A percentile compares a stretch with the other conserved stretches of the same genome.
Evolutionary conservation across 768 basidiomycete genomes (phyloP).

Genomic region (Polyporus arcularius): DNA sequence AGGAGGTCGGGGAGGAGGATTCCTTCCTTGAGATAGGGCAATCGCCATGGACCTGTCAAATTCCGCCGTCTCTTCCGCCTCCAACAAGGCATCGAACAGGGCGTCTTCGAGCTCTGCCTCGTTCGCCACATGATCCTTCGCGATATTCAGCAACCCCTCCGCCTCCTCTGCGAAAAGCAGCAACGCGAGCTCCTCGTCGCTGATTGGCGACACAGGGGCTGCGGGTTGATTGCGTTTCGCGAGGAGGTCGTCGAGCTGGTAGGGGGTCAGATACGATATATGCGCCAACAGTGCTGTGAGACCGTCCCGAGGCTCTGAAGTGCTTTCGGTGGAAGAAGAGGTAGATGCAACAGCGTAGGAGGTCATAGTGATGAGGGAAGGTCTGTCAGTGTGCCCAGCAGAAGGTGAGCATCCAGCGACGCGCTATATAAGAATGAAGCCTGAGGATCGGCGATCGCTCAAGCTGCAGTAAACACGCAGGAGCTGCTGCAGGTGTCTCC

Average conservation of each 20-base stretch:
- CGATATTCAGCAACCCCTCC: constrained; percentile 11
- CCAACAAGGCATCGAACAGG: constrained; percentile 20
- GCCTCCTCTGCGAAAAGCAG: constrained; percentile 26
- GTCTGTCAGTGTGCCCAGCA: too few species aligned
- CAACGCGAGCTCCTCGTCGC: constrained; percentile 27
- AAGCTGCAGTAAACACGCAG: too few species aligned
- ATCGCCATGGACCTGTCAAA: constrained; percentile 25
- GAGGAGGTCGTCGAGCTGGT: constrained; percentile 21
- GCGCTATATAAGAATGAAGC: too few species aligned
- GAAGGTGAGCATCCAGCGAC: too few species aligned
- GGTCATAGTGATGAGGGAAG: background rate
- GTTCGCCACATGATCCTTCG: constrained; percentile 9
- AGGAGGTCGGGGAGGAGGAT: constrained; percentile 16
- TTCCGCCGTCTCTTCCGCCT: constrained; percentile 21
- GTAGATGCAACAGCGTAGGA: background rate
- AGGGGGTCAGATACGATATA: constrained; percentile 14
- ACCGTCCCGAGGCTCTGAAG: too few species aligned
- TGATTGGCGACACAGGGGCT: background rate
- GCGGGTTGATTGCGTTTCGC: background rate
- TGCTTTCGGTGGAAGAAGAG: too few species aligned
- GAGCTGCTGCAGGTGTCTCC: too few species aligned
- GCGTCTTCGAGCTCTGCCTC: background rate
- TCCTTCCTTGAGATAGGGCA: constrained; percentile 22
- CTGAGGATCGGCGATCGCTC: too few species aligned
- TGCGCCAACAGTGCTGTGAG: constrained; percentile 18